Evolutionary conservation across 208 protist species (phyloP), one percentile per base, ranked within the genome.

Genomic region (Crithidia sp.): DNA sequence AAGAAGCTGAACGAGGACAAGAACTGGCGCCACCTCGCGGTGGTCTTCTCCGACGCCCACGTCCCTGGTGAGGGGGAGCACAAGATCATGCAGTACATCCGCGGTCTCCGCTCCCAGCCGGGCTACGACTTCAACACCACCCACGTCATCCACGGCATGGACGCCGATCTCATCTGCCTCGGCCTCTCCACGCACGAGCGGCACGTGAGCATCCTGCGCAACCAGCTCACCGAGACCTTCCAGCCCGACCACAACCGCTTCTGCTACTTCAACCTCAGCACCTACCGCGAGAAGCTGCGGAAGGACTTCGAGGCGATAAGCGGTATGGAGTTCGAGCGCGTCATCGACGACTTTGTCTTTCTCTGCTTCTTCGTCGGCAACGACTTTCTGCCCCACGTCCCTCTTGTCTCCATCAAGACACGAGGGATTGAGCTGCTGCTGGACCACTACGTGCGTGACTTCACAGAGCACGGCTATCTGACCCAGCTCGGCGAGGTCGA

Each of bases 141-240:
- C 14, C 99, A 99, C 85, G 91, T 95, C n/a, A 95, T 99, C 36
- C 98, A 99, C 84, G 99, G 99, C 47, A 96, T 99, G 84, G 99
- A 99, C 83, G 99, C 99, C 10, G 99, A 99, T 86, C 87, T 99
- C 43, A 99, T 99, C 68, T 99, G 99, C 90, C 91, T 99, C 7
- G 92, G 95, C 8, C 77, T 99, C 14, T 95, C 98, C 2, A 99
- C 98, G 13, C 99, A 99, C 79, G 99, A 99, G 82, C 90, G 97
- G 50, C 81, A 99, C 78, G 99, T 99, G 58, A 91, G 80, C 55
- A 98, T 99, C 74, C 73, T 99, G 19, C 86, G 99, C 67, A 99
- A 99, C 79, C 89, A 99, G 65, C 94, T 99, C 61, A 95, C 83
- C 41, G 89, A 93, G n/a, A 93, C 85, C 4, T 96, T 89, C 71